Base-by-base conservation (phyloP, 75 land plant genomes). In the Picea sitchensis region DNA sequence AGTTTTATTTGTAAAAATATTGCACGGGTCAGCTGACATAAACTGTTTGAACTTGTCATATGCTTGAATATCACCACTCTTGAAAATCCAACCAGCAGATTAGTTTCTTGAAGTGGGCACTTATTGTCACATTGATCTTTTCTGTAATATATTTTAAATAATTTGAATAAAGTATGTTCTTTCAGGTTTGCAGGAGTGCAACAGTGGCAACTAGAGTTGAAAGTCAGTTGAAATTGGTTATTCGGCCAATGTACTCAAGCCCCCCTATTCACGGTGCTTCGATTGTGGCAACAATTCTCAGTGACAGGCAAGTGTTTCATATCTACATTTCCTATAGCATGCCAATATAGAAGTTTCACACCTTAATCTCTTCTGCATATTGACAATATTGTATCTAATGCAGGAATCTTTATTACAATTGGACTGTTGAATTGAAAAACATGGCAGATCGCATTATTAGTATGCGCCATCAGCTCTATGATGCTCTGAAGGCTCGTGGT, bases 361-460 rank as follows among this genome's bases (percentile, higher is more conserved):
- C 5, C 21, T 41, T 61, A 21, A 1, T 30, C 36, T 14, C 14
- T 31, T 77, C 34, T 23, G 57, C 7, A 71, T 44, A 17, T 7
- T 62, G 61, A 51, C 68, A 31, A 38, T 73, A 57, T 58, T 8
- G 14, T 83, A 6, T 81, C 30, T 18, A 20, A 56, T 78, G 44
- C 89, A 93, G 96, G 59, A 84, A 81, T 44, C 68, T 94, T 82
- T 94, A 76, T 85, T 36, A 88, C 67, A 92, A 94, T 61, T 96
- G 99, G 99, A 96, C 98, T 30, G 68, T 94, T 69, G 99, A 96
- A 84, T 79, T 96, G 88, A 94, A 96, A 88, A 88, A 79, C 59
- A 96, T 96, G 99, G 99, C 99, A 23, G 99, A 96, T 41, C 88
- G 99, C 21, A 96, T 96, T 38, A 96, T 96, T 47, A 92, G 90